Base-by-base conservation (phyloP, 306 rosid species). In the Cucurbita argyrosperma region DNA sequence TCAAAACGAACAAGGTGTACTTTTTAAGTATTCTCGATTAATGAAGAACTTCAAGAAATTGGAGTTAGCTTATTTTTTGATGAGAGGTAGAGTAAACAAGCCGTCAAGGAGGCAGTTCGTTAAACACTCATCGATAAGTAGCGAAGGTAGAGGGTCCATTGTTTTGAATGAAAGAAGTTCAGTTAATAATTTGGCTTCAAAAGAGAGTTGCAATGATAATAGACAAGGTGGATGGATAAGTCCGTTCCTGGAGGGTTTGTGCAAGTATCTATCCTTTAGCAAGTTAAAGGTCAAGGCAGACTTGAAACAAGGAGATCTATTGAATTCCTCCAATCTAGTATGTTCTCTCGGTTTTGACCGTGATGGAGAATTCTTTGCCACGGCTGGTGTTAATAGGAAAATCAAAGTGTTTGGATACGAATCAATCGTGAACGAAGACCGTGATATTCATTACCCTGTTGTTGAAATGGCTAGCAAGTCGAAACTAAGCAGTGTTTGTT, bases 221-320 rank as follows among this genome's bases (percentile, higher is more conserved):
- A 74, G 92, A 62, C 80, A 75, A 76, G 90, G 90, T 78, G 96
- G 90, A 75, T 91, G 99, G 99, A 95, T 95, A 82, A 89, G 89
- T 78, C 96, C 97, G 67, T 91, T 91, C 81, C 91, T 95, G 6
- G 96, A 95, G 78, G 97, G 99, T 73, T 83, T 95, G 83, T 95
- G 99, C 91, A 95, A 91, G 84, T 95, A 95, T 80, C 85, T 89
- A 72, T 84, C 99, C 58, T 88, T 87, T 79, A 88, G 89, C 73
- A 88, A 88, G 84, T 76, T 95, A 49, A 95, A 80, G 78, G 96
- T 91, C 26, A 95, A 85, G 85, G 99, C 99, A 26, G 97, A 91
- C 81, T 84, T 95, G 82, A 89, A 95, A 85, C 99, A 95, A 87
- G 99, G 96, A 49, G 99, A 95, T 89, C 91, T 95, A 68, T 84